These are phyloP conservation scores for Boletus reticulatus DNA, from an alignment of 768 basidiomycete genomes.

Conservation along the genomic window DNA sequence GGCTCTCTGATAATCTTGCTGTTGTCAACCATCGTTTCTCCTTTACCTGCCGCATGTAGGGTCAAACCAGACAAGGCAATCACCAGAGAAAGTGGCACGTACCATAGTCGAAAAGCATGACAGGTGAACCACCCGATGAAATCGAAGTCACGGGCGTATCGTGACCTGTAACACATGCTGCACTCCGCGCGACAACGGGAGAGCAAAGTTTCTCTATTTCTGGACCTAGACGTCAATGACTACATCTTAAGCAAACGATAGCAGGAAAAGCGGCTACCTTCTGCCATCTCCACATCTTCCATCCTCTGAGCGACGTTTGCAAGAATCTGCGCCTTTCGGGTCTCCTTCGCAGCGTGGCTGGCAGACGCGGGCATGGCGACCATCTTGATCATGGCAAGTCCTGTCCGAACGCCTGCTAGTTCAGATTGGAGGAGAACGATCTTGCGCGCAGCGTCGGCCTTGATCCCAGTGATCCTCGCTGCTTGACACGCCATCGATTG, in stretches of 20 bases:
- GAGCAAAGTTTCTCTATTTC: background rate
- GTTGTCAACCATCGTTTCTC: constrained; percentile 1
- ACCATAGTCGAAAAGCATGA: constrained; percentile 1
- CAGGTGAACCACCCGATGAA: background rate
- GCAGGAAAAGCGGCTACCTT: constrained; percentile 3
- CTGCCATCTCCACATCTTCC: background rate
- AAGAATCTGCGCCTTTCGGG: background rate
- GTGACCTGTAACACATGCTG: background rate
- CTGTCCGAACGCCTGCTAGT: constrained; percentile 4
- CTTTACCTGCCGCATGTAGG: background rate
- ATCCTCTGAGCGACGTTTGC: background rate
- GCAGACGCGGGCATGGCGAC: background rate
- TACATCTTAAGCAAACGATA: background rate
- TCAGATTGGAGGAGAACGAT: constrained; percentile 16
- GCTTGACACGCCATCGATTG: constrained; percentile 11
- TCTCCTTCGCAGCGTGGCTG: constrained; percentile 7
- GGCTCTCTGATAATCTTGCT: background rate
- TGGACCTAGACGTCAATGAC: background rate
- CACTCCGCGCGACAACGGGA: background rate
- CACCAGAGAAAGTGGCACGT: background rate
- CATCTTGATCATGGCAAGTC: constrained; percentile 10
- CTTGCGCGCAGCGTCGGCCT: constrained; percentile 16
- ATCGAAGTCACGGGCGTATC: background rate
- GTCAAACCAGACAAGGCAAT: background rate
- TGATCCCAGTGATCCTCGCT: constrained; percentile 12